These are phyloP conservation scores for Citrus reticulata DNA, from an alignment of 345 rosid species.

Conservation along the genomic window DNA sequence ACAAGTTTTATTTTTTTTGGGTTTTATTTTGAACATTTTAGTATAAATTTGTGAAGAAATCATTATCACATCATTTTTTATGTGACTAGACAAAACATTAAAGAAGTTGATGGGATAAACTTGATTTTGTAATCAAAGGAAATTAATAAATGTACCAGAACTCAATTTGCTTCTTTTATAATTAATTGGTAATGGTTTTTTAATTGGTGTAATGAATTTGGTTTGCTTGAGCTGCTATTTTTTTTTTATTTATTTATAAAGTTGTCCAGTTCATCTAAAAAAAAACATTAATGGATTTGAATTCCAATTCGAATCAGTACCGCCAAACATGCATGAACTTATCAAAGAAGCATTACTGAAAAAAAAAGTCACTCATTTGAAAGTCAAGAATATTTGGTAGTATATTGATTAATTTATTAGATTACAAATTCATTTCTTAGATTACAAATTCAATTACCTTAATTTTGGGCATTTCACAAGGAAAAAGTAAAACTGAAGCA, in stretches of 20 bases:
- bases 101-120: neutral
- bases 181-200: too few species aligned
- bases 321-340: neutral
- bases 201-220: neutral
- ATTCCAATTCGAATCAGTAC: neutral
- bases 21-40: neutral
- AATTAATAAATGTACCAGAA: too few species aligned
- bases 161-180: too few species aligned
- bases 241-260: too few species aligned
- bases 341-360: neutral
- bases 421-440: conserved; percentile 1
- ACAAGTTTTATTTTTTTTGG: too few species aligned
- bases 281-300: neutral
- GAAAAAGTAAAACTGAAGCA: neutral
- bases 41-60: neutral
- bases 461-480: neutral
- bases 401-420: neutral
- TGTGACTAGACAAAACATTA: neutral
- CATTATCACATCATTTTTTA: too few species aligned
- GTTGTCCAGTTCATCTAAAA: too few species aligned
- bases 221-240: neutral
- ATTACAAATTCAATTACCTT: neutral
- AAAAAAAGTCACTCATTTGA: too few species aligned
- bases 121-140: too few species aligned
- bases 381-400: too few species aligned